A percentile compares a stretch with the other conserved stretches of the same genome.
Evolutionary conservation across 345 rosid genomes (phyloP).

Genomic region (Citrus sp.): DNA sequence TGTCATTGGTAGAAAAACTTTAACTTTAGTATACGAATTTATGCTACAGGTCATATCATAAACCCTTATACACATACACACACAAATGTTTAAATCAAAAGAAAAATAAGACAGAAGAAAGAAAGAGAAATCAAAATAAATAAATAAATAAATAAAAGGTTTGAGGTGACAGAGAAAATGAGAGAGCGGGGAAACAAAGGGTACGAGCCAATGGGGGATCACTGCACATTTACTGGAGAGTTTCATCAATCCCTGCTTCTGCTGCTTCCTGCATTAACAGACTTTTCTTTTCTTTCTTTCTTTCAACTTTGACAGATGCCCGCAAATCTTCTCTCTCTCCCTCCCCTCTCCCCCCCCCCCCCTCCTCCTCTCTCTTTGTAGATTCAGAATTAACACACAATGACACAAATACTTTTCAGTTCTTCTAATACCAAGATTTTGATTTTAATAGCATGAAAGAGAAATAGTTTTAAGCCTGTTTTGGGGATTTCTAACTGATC

Average conservation of each 20-base stretch:
- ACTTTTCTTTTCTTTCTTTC: conserved; percentile 4
- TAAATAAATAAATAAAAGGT: neutral
- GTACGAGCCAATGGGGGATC: conserved; percentile 31
- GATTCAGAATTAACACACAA: neutral
- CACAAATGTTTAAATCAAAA: neutral
- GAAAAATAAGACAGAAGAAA: neutral
- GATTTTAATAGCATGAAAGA: neutral
- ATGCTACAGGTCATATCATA: neutral
- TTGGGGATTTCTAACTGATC: conserved; percentile 11
- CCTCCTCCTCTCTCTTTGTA: neutral
- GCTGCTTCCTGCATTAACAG: conserved; percentile 2
- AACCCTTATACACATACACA: neutral
- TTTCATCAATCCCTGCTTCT: conserved; percentile 14
- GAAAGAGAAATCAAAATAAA: neutral
- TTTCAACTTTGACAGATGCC: conserved; percentile 14
- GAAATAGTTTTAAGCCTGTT: neutral
- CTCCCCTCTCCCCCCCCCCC: neutral
- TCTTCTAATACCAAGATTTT: neutral
- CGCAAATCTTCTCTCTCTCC: neutral
- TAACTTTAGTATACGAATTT: neutral
- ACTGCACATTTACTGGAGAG: conserved; percentile 16
- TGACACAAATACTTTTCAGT: neutral
- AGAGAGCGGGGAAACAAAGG: conserved; percentile 18
- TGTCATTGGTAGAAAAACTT: neutral
- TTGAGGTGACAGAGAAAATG: conserved; percentile 12